Base-by-base conservation (phyloP, 2,329 filamentous ascomycete genomes). In the Atkinsonella texensis region DNA sequence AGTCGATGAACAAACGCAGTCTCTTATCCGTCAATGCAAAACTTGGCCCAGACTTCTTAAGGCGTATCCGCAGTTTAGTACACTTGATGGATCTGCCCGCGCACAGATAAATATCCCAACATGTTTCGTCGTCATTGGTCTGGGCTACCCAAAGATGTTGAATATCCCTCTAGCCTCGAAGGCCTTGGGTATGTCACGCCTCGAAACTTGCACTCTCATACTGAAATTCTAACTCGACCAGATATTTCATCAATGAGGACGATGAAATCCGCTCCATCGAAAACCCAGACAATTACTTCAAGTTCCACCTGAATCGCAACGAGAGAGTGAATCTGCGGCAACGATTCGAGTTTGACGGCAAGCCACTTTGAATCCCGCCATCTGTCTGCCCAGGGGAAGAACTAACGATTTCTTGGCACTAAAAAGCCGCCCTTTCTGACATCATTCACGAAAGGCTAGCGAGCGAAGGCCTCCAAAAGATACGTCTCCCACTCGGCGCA, bases 271-370 rank as follows among this genome's bases (percentile, higher is more conserved):
- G 86, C 46, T 82, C 75, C 54, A 83, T 87, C 51, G 71, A 77
- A 20, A 71, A 88, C 38, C 82, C 85, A 0, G 75, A 84, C 31
- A 72, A 77, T 57, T 84, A 83, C 62, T 95, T 88, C 72, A 78
- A 87, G 58, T 95, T 77, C 73, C 84, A 81, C 63, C 67, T 86
- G 50, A 84, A 79, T 63, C 82, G 80, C 58, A 89, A 89, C 65
- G 72, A 79, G n/a, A 82, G 89, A 39, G 76, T 84, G 68, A 95
- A 95, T 64, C 77, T 84, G 41, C 74, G 84, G 18, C 87, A 89
- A 60, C 77, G 84, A 17, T 85, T 85, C 57, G 74, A 82, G 40
- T 81, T 95, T 67, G 84, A 94, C 60, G 69, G 88, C 87, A 64
- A 57, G 72, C 65, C 17, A n/a, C 40, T 47, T 3, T 23, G 11